These are phyloP conservation scores for Porodaedalea pini DNA, from an alignment of 1,284 basidiomycete species.

Conservation along the genomic window DNA sequence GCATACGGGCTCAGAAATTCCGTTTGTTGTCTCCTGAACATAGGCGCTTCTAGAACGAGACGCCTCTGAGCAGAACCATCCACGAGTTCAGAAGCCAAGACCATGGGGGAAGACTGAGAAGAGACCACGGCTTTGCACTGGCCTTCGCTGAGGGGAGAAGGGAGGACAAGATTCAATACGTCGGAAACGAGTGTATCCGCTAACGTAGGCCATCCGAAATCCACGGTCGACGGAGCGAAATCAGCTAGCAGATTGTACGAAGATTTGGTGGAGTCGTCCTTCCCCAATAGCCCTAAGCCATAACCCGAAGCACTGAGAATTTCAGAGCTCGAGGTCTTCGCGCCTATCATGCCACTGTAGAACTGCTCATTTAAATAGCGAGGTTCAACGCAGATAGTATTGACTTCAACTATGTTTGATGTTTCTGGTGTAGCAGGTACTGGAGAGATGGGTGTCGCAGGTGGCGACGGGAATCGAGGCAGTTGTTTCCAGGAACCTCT, in stretches of 20 bases:
- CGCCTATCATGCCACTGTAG: neutral
- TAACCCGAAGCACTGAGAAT: neutral
- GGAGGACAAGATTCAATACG: neutral
- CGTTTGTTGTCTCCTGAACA: neutral
- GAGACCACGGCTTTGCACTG: neutral
- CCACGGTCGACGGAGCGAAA: neutral
- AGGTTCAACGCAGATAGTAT: neutral
- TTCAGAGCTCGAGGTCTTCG: neutral
- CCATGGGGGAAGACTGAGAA: too few species aligned
- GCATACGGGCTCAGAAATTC: neutral
- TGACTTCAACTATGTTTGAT: neutral
- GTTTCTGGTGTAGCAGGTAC: slow-evolving; percentile 1
- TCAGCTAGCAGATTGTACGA: neutral
- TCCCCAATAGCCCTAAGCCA: neutral
- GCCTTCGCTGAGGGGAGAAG: neutral
- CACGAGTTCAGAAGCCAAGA: too few species aligned
- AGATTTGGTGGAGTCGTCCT: neutral
- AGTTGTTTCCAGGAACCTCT: slow-evolving; percentile 11
- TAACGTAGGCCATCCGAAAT: neutral
- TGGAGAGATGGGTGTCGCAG: slow-evolving; percentile 2
- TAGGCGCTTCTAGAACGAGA: too few species aligned
- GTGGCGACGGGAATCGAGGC: slow-evolving; percentile 13
- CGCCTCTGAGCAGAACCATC: too few species aligned
- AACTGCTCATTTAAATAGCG: neutral
- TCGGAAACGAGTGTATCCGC: neutral